These are phyloP conservation scores for Kwoniella europaea DNA, from an alignment of 768 basidiomycete genomes.

Conservation along the genomic window DNA sequence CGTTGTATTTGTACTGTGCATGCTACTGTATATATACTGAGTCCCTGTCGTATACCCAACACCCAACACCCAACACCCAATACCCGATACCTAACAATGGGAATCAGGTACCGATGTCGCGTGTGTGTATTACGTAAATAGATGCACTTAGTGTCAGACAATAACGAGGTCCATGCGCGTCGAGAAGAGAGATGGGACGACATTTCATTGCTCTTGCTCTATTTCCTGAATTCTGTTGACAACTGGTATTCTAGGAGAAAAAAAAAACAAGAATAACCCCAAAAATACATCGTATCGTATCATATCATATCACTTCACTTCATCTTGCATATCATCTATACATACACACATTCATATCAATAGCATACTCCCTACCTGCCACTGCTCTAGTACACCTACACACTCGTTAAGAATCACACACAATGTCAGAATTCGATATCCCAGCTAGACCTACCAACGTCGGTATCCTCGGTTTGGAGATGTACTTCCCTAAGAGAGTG, in stretches of 20 bases:
- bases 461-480: conserved; percentile 89
- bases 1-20: not conserved
- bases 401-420: conserved; percentile 5
- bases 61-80: too few species aligned
- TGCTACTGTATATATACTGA: not conserved
- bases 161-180: not conserved
- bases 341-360: not conserved
- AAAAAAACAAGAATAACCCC: not conserved
- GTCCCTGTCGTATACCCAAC: too few species aligned
- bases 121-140: not conserved
- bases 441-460: conserved; percentile 80
- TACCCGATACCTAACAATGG: not conserved
- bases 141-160: not conserved
- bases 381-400: not conserved
- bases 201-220: not conserved
- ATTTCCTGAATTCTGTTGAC: not conserved
- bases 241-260: not conserved
- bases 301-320: not conserved
- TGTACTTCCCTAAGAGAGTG: conserved; percentile 92
- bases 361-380: not conserved
- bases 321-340: not conserved
- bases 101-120: not conserved
- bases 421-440: conserved; percentile 52
- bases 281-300: not conserved
- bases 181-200: not conserved